Conservation (phyloP, 2,329 filamentous ascomycete species). For the Ploettnerulaceae sp. region DNA sequence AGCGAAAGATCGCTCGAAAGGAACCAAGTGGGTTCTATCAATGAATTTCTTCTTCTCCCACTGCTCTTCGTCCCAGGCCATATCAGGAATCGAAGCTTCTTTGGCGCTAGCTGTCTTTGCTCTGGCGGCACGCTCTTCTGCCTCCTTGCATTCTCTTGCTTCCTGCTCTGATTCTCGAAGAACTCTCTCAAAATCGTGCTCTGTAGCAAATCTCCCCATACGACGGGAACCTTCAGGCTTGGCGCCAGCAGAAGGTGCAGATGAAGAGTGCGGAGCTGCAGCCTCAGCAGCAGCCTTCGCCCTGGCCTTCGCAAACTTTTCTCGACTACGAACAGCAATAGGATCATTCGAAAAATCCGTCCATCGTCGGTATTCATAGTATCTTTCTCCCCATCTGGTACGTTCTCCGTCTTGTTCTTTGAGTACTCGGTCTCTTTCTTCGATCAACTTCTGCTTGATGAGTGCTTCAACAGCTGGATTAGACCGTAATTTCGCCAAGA, state of each 20-base stretch:
- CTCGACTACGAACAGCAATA: slow-evolving; percentile 28
- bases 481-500: slow-evolving; percentile 24
- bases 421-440: slow-evolving; percentile 13
- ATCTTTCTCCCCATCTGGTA: slow-evolving; percentile 26
- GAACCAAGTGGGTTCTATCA: slow-evolving; percentile 61
- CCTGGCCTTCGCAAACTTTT: slow-evolving; percentile 27
- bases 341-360: slow-evolving; percentile 31
- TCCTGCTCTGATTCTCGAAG: slow-evolving; percentile 67
- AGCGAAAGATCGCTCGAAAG: slow-evolving; percentile 61
- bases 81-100: slow-evolving; percentile 68
- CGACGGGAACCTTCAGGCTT: slow-evolving; percentile 51
- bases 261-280: slow-evolving; percentile 20
- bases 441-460: slow-evolving; percentile 19
- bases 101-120: slow-evolving; percentile 71
- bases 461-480: slow-evolving; percentile 16
- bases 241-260: slow-evolving; percentile 44
- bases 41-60: slow-evolving; percentile 54
- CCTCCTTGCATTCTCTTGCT: slow-evolving; percentile 65
- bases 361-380: slow-evolving; percentile 28
- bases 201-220: slow-evolving; percentile 59
- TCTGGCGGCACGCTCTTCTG: slow-evolving; percentile 58
- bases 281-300: slow-evolving; percentile 28
- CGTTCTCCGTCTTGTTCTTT: slow-evolving; percentile 27
- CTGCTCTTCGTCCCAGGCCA: slow-evolving; percentile 60
- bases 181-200: slow-evolving; percentile 68